Conservation (phyloP, 345 rosid genomes). For the Hevea brasiliensis region DNA sequence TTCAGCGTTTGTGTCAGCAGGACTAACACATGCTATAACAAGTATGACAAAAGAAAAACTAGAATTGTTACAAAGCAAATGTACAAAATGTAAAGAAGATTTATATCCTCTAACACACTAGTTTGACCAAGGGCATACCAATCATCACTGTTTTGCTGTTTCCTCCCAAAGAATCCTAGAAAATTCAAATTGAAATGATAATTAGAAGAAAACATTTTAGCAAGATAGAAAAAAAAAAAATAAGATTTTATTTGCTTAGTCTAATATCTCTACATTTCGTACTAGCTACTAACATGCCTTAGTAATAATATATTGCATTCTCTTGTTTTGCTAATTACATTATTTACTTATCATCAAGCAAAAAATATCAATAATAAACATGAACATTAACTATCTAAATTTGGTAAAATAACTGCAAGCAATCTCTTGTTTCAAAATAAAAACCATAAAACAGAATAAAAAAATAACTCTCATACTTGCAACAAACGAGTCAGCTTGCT, state of each 20-base stretch:
- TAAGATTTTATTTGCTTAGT: background rate
- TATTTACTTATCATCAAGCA: background rate
- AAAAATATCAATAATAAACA: too few species aligned
- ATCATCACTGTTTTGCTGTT: conserved; percentile 99
- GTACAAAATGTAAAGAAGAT: background rate
- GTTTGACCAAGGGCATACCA: conserved; percentile 48
- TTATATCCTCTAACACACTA: background rate
- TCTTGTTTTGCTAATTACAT: background rate
- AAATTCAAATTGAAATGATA: conserved; percentile 19
- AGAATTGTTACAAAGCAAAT: background rate
- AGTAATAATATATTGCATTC: too few species aligned
- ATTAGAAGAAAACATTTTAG: background rate
- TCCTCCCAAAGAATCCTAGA: conserved; percentile 95
- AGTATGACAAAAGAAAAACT: background rate
- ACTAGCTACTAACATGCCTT: background rate
- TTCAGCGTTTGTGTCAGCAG: conserved; percentile 97
- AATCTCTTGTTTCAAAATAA: background rate
- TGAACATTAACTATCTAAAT: too few species aligned
- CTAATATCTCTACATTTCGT: background rate
- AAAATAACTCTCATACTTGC: conserved; percentile 48
- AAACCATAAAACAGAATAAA: background rate
- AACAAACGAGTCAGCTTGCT: conserved; percentile 98
- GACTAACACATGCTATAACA: conserved; percentile 90
- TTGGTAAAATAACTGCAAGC: background rate
- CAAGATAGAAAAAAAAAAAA: background rate